These are phyloP conservation scores for Plenodomus tracheiphilus DNA, from an alignment of 2,329 filamentous ascomycete genomes.

Conservation along the genomic window DNA sequence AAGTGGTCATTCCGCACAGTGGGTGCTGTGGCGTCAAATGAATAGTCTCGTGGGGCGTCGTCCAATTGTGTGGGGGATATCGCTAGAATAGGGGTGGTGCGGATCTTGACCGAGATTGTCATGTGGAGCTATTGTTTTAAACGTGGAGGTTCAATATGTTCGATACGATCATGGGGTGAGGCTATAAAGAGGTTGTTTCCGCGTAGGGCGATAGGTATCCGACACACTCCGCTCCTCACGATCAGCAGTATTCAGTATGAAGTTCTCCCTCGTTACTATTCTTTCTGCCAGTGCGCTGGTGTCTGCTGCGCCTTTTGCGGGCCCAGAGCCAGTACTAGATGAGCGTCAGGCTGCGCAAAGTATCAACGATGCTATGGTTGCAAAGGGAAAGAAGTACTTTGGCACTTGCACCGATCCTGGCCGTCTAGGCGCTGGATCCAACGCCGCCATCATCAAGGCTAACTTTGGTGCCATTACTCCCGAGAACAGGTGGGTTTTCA, in stretches of 20 bases:
- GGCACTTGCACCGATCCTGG: slow-evolving; percentile 62
- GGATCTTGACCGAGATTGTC: background rate
- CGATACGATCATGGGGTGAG: background rate
- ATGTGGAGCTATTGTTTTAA: too few relatives aligned
- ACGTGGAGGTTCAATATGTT: too few relatives aligned
- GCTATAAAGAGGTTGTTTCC: background rate
- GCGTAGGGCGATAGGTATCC: background rate
- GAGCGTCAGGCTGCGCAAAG: slow-evolving; percentile 47
- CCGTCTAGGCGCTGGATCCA: slow-evolving; percentile 56
- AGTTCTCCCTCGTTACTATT: slow-evolving; percentile 33
- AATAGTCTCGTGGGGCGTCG: background rate
- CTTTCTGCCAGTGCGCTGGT: slow-evolving; percentile 33
- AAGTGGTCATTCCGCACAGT: slow-evolving; percentile 6
- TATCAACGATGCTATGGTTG: slow-evolving; percentile 61
- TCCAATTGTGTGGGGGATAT: background rate
- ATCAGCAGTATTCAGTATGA: slow-evolving; percentile 24
- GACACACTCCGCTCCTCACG: background rate
- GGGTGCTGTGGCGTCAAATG: slow-evolving; percentile 3
- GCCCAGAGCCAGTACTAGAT: slow-evolving; percentile 32
- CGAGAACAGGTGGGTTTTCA: slow-evolving; percentile 57
- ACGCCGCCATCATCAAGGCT: slow-evolving; percentile 61
- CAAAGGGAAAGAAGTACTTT: slow-evolving; percentile 69
- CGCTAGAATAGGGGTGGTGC: background rate
- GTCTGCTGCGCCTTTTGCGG: slow-evolving; percentile 33
- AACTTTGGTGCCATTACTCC: slow-evolving; percentile 68